Percentiles rank a stretch among this genome's conserved stretches.
Conservation (phyloP, 805 yeast genomes). For the Metschnikowia amazonensis region DNA sequence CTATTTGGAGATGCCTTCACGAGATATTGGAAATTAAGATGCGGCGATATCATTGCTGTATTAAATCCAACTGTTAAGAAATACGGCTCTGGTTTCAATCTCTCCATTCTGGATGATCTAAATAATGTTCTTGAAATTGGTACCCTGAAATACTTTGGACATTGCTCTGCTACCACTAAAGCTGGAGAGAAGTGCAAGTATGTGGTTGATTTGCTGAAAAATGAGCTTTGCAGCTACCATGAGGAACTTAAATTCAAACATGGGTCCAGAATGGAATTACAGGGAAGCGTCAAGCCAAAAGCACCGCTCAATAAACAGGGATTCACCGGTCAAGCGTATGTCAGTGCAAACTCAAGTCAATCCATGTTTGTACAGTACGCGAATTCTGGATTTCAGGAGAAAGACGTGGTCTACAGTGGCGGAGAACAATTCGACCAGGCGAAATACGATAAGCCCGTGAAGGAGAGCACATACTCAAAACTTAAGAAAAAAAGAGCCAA, state of each 20-base stretch:
- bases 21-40: constrained; percentile 65
- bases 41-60: constrained; percentile 72
- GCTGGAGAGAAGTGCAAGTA: constrained; percentile 52
- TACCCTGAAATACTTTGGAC: constrained; percentile 59
- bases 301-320: constrained; percentile 48
- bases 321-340: constrained; percentile 16
- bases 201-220: constrained; percentile 53
- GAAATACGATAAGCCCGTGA: constrained; percentile 19
- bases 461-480: constrained; percentile 15
- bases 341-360: constrained; percentile 21
- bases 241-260: constrained; percentile 55
- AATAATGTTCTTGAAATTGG: constrained; percentile 72
- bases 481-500: constrained; percentile 18
- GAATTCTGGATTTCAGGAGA: constrained; percentile 15
- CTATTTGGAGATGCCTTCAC: constrained; percentile 66
- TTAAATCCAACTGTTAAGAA: constrained; percentile 64
- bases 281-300: constrained; percentile 52
- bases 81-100: constrained; percentile 42
- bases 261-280: constrained; percentile 66
- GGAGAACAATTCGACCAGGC: constrained; percentile 19
- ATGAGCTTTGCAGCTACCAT: constrained; percentile 69
- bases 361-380: constrained; percentile 20
- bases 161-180: constrained; percentile 52
- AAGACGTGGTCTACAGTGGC: constrained; percentile 15
- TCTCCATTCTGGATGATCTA: constrained; percentile 48